Base-by-base conservation (phyloP, 2,329 filamentous ascomycete species). In the Claviceps sp. region DNA sequence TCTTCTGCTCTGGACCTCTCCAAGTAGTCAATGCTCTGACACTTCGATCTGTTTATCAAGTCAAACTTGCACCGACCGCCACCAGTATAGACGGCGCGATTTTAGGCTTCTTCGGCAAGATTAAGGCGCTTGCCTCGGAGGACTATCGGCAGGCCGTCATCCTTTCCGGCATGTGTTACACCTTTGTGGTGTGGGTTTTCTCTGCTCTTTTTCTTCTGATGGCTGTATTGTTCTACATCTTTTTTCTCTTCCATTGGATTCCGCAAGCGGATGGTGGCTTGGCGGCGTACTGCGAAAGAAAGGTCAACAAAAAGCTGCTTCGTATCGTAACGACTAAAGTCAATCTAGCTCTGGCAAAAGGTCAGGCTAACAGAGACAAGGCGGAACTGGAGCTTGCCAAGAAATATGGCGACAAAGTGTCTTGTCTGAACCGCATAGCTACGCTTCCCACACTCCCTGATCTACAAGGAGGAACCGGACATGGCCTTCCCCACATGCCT, bases 241-340 rank as follows among this genome's bases (percentile, higher is more conserved):
- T 88, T 61, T 98, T 95, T 67, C 76, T 98, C 5, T 95, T 87
- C 79, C 87, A 93, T 67, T 93, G 91, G 69, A 91, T 98, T 55
- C 89, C 90, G 1, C 78, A 78, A 39, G 74, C 81, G 11, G 89
- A 96, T 62, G 88, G 89, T 5, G 84, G 86, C 7, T 75, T 98
- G 34, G 81, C 81, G 5, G 82, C 83, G 26, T 98, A 95, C 70
- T 97, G 93, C 65, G 85, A 87, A 56, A 84, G 89, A 46, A 97
- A 97, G 72, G 84, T 95, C 65, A 94, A 95, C 69, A 84, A 81
- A 61, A 77, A 89, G 58, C 75, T 98, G 58, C 85, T 85, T 62
- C 82, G 82, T 59, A 93, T 97, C 58, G 90, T 97, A 4, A 82
- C 82, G 51, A 78, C 75, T 61, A 96, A 93, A 70, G 87, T 95